Percentiles rank a stretch among this genome's conserved stretches.
These are phyloP conservation scores for Phytophthora colocasiae DNA, from an alignment of 352 stramenopile species.

Conservation along the genomic window DNA sequence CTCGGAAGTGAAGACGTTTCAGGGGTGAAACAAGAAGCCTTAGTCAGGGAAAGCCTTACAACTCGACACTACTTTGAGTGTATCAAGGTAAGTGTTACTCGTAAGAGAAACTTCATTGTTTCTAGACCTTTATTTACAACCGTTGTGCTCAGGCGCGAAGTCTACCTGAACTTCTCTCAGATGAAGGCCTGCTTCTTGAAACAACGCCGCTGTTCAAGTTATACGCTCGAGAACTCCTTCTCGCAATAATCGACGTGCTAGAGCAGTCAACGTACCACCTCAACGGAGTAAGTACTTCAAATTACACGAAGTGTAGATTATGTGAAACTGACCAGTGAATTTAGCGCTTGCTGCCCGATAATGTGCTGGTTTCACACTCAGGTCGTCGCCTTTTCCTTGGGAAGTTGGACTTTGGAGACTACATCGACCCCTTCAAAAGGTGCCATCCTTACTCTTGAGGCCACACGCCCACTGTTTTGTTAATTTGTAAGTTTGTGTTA, in stretches of 20 bases:
- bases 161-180: conserved; percentile 18
- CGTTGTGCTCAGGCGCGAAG: conserved; percentile 1
- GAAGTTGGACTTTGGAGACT: conserved; percentile 32
- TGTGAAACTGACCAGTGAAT: neutral
- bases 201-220: conserved; percentile 24
- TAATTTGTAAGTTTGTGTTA: neutral
- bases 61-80: conserved; percentile 12
- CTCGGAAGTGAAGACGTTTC: conserved; percentile 20
- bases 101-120: neutral
- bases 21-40: neutral
- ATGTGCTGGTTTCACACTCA: conserved; percentile 34
- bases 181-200: conserved; percentile 19
- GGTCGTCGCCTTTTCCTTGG: conserved; percentile 28
- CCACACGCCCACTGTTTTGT: neutral
- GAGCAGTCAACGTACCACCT: too few species aligned
- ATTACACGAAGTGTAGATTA: neutral
- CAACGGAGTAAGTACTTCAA: too few species aligned
- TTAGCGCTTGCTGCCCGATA: conserved; percentile 19
- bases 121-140: neutral
- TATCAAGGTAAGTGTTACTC: neutral
- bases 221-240: conserved; percentile 29
- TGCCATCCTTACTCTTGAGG: neutral
- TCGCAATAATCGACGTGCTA: neutral
- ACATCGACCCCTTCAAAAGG: conserved; percentile 26
- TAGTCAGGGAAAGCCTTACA: neutral